Evolutionary conservation across 768 basidiomycete species (phyloP), one percentile per base, ranked within the genome.

Genomic region (Rhodotorula kratochvilovae): DNA sequence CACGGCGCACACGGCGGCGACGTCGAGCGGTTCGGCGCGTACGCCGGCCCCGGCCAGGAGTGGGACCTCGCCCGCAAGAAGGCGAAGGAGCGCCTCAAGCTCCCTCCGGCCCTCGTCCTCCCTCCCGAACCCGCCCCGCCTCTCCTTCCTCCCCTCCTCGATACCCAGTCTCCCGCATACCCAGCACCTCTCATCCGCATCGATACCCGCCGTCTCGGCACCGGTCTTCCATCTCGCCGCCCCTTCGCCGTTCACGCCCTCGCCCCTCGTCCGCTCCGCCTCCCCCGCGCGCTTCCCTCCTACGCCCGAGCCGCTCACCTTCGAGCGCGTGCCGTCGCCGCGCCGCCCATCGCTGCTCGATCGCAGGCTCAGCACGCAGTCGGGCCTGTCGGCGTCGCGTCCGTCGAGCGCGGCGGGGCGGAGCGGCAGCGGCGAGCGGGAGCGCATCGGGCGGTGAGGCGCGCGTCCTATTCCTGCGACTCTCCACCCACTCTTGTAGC

Each of bases 51-150:
- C 0, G 65, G 67, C 2, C 42, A 29, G 5, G 72, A 76, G n/a
- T 77, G 76, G 77, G 70, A 74, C 35, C 31, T 56, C 15, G 70
- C 54, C 29, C 55, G 70, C 53, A 67, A 63, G 63, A 62, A 71
- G 43, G 61, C 56, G 17, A 65, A 58, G 45, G 64, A 39, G 50
- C 58, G 48, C 25, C 39, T 58, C 60, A 33, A 29, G 33, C 43
- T 27, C 29, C 5, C n/a, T n/a, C 17, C n/a, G 21, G 21, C 60
- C 6, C 19, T 33, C 29, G 7, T 25, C 10, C 1, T 23, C 45
- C 27, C 29, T 31, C n/a, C 12, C 45, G 17, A 29, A 33, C 33
- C 17, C 50, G 1, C 31, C 36, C 8, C 36, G 35, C 31, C 23
- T 54, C 65, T 25, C 61, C 70, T 31, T 42, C 58, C 31, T 60